These are phyloP conservation scores for Solanum aculeatissimum DNA, from an alignment of 305 asterid species.

Conservation along the genomic window DNA sequence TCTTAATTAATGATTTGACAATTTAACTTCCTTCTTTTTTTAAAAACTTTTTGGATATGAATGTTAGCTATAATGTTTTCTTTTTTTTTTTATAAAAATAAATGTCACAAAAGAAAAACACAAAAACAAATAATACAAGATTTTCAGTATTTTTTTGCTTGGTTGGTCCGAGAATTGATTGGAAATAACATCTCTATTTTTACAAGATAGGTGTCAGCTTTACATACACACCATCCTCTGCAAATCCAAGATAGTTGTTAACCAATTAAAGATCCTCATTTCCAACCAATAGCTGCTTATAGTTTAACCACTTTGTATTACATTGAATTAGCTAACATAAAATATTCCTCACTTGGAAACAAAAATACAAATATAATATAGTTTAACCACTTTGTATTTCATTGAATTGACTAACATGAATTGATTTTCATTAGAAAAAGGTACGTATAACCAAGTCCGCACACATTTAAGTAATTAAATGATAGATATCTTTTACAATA, in stretches of 20 bases:
- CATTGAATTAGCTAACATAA: not conserved
- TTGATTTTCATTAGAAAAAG: not conserved
- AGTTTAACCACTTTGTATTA: not conserved
- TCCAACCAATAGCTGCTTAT: not conserved
- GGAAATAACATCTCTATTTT: not conserved
- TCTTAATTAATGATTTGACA: not conserved
- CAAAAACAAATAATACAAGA: not conserved
- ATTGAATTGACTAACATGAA: not conserved
- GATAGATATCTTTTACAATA: not conserved
- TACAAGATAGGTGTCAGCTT: not conserved
- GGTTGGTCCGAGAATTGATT: not conserved
- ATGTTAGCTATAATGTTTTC: not conserved
- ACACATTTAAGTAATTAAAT: not conserved
- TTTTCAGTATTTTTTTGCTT: too few species aligned
- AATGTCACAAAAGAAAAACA: not conserved
- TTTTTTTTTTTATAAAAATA: not conserved
- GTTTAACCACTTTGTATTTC: too few species aligned
- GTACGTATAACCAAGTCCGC: not conserved
- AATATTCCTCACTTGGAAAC: not conserved
- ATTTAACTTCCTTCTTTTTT: not conserved
- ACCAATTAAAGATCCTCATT: not conserved
- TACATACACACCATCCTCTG: not conserved
- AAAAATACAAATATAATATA: too few species aligned
- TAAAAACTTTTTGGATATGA: not conserved
- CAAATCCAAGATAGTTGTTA: not conserved